Conservation (phyloP, 2,329 filamentous ascomycete genomes). For the Clonostachys rhizophaga region DNA sequence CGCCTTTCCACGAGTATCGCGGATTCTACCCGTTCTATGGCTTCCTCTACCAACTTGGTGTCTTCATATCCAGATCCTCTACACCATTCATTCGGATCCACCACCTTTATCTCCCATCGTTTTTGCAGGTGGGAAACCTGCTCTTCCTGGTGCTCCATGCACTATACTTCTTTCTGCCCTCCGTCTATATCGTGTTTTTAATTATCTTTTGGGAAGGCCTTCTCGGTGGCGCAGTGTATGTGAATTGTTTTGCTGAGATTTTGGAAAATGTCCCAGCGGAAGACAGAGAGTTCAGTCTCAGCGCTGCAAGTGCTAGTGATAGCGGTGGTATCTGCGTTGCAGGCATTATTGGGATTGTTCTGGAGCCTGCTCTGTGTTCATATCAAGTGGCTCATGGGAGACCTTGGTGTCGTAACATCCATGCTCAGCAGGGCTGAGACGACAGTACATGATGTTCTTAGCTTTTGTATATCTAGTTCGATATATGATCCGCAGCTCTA, state of each 20-base stretch:
- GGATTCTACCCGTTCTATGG: conserved; percentile 94
- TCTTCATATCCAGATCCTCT: conserved; percentile 90
- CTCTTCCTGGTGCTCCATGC: conserved; percentile 70
- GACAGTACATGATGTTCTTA: background rate
- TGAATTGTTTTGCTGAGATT: conserved; percentile 94
- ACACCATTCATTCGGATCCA: conserved; percentile 83
- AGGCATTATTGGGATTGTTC: conserved; percentile 73
- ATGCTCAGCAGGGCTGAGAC: conserved; percentile 16
- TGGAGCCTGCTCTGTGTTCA: conserved; percentile 77
- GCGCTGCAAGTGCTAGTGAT: conserved; percentile 88
- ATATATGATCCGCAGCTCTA: background rate
- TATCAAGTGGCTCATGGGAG: conserved; percentile 82
- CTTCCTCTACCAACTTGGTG: conserved; percentile 90
- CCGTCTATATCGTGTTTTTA: conserved; percentile 78
- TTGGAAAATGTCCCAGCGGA: conserved; percentile 72
- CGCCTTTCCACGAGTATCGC: conserved; percentile 77
- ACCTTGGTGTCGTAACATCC: conserved; percentile 63
- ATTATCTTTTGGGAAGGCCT: conserved; percentile 94
- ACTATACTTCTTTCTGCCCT: conserved; percentile 76
- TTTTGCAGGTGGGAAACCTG: conserved; percentile 80
- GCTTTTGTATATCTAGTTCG: background rate
- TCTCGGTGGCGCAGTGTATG: conserved; percentile 86
- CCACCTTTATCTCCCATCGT: conserved; percentile 73
- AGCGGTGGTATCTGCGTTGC: conserved; percentile 87
- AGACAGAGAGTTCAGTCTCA: conserved; percentile 87